These are phyloP conservation scores for Parachaetomium inaequale DNA, from an alignment of 495 filamentous ascomycete species.

Conservation along the genomic window DNA sequence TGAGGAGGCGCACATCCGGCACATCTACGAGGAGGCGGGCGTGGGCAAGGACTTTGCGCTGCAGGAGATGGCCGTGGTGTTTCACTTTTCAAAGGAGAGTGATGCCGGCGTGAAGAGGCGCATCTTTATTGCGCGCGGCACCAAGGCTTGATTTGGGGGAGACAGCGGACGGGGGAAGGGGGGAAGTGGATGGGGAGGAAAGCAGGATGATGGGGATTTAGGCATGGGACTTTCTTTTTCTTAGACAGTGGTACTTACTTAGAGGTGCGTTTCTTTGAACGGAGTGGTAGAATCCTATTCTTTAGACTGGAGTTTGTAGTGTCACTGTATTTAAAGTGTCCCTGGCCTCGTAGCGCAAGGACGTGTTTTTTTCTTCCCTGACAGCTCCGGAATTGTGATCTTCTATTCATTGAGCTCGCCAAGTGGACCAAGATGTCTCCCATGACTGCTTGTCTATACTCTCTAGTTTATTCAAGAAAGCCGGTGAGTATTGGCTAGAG, in stretches of 20 bases:
- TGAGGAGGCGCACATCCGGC: conserved; percentile 47
- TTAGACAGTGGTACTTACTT: no score
- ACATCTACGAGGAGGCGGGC: conserved; percentile 52
- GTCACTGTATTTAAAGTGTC: no score
- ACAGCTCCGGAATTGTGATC: no score
- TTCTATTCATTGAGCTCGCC: not conserved
- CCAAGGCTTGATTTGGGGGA: conserved; percentile 21
- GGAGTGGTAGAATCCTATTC: no score
- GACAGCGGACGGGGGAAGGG: not conserved
- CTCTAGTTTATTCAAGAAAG: not conserved
- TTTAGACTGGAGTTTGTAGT: no score
- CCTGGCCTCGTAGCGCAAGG: no score
- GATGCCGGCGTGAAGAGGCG: conserved; percentile 16
- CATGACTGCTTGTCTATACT: not conserved
- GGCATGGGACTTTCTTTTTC: not conserved
- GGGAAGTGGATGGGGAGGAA: not conserved
- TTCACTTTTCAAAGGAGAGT: conserved; percentile 14
- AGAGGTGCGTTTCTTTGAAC: no score
- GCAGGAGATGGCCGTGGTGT: conserved; percentile 34
- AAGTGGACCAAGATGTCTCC: not conserved
- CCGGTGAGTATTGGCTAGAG: not conserved
- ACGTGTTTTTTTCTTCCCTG: no score
- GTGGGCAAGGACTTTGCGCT: conserved; percentile 44
- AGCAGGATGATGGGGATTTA: not conserved
- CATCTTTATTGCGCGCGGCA: conserved; percentile 30